Evolutionary conservation across 148 eudicot genomes (phyloP).

Genomic region (Camellia granthamiana): DNA sequence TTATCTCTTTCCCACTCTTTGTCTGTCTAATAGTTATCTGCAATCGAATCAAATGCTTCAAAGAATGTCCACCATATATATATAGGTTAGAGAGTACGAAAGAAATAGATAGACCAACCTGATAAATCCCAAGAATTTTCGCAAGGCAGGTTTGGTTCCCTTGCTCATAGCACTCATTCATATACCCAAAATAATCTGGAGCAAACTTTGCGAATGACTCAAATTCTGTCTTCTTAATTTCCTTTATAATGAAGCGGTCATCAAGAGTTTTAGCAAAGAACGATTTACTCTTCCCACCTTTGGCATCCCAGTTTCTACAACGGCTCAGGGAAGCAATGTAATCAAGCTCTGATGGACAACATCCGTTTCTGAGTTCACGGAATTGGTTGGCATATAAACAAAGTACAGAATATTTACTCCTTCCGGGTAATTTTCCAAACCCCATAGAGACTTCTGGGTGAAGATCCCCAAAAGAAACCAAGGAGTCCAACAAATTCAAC

Average conservation of each 20-base stretch:
- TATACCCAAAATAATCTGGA: slow-evolving; percentile 57
- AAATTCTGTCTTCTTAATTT: slow-evolving; percentile 78
- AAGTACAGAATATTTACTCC: slow-evolving; percentile 71
- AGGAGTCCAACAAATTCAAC: slow-evolving; percentile 44
- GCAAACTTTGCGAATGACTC: slow-evolving; percentile 80
- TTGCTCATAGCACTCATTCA: slow-evolving; percentile 58
- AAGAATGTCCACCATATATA: neutral
- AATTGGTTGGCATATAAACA: slow-evolving; percentile 69
- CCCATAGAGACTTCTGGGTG: slow-evolving; percentile 76
- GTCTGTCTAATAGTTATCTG: slow-evolving; percentile 65
- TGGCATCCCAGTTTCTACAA: slow-evolving; percentile 90
- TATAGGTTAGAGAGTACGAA: neutral
- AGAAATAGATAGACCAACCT: slow-evolving; percentile 43
- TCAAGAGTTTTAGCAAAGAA: slow-evolving; percentile 85
- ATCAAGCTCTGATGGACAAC: slow-evolving; percentile 82
- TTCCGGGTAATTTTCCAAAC: slow-evolving; percentile 41
- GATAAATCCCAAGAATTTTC: slow-evolving; percentile 87
- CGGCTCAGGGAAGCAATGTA: slow-evolving; percentile 92
- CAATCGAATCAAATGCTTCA: slow-evolving; percentile 9
- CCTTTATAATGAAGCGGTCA: slow-evolving; percentile 85
- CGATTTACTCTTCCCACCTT: slow-evolving; percentile 98
- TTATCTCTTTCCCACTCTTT: slow-evolving; percentile 65
- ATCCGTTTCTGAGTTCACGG: slow-evolving; percentile 56
- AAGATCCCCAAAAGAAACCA: slow-evolving; percentile 42
- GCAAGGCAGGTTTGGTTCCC: slow-evolving; percentile 97